A percentile compares a stretch with the other conserved stretches of the same genome.
phyloP scores from a whole-genome alignment of 2,329 filamentous ascomycete species.

The Scedosporium boydii region DNA sequence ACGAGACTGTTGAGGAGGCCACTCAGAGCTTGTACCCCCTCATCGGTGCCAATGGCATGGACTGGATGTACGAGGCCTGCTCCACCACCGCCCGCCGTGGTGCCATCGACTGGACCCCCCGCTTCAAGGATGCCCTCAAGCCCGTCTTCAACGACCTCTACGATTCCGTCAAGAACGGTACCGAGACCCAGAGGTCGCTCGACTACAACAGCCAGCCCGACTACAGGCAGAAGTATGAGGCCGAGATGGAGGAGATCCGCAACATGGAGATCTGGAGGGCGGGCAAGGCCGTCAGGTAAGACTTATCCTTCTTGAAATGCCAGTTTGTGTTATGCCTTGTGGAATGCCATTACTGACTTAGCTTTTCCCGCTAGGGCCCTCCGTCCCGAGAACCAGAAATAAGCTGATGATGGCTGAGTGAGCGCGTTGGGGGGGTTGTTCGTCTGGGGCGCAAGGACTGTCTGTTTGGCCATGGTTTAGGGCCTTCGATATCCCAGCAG shows the following conservation, averaged over 20 bases:
- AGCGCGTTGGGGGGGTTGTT: slow-evolving; percentile 4
- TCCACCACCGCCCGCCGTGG: slow-evolving; percentile 96
- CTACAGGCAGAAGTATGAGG: slow-evolving; percentile 95
- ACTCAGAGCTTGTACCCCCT: slow-evolving; percentile 97
- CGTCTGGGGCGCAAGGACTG: slow-evolving; percentile 1
- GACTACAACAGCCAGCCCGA: slow-evolving; percentile 94
- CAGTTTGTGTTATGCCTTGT: background rate
- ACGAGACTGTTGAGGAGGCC: slow-evolving; percentile 99
- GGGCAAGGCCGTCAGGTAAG: slow-evolving; percentile 84
- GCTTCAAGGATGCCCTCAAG: slow-evolving; percentile 98
- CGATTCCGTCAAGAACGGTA: slow-evolving; percentile 81
- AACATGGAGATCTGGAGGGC: slow-evolving; percentile 98
- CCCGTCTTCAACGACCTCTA: slow-evolving; percentile 98
- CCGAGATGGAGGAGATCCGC: slow-evolving; percentile 98
- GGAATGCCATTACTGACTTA: slow-evolving; percentile 11
- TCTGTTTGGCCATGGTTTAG: background rate
- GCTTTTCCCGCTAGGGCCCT: slow-evolving; percentile 47
- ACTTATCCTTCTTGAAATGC: slow-evolving; percentile 22
- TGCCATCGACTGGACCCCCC: slow-evolving; percentile 96
- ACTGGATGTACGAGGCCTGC: slow-evolving; percentile 99
- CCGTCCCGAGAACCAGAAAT: slow-evolving; percentile 80
- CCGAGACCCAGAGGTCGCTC: slow-evolving; percentile 91
- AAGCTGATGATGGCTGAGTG: slow-evolving; percentile 21
- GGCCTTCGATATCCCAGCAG: slow-evolving; percentile 1
- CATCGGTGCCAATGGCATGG: slow-evolving; percentile 96